Base-by-base conservation (phyloP, 2,329 filamentous ascomycete species). In the Xylaria sp. region DNA sequence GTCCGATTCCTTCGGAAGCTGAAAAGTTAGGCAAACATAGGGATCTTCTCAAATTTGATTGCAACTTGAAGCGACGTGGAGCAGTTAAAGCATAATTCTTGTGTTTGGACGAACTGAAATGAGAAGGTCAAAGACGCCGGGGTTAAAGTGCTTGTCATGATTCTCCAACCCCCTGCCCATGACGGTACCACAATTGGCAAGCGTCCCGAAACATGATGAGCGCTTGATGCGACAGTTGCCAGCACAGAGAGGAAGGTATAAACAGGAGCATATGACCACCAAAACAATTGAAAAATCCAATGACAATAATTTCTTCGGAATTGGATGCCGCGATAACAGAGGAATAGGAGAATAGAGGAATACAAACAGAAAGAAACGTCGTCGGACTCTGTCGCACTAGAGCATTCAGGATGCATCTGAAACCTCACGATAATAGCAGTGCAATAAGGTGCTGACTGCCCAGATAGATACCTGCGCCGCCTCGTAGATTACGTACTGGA, bases 191-290 rank as follows among this genome's bases (percentile, higher is more conserved):
- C 34, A 42, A 19, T 24, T 57, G 21, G 56, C 60, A 34, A 57
- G 55, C 42, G 32, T 4, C 12, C 24, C 61, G 58, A 68, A 64
- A 69, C 61, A 39, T 9, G 32, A 50, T 32, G 34, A 56, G 60
- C 68, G 68, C 34, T 42, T 61, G 61, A 64, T 68, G 68, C 65
- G 68, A 65, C 68, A 34, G 48, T 42, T 32, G 17, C 11, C 7
- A 42, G 61, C 62, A 17, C 24, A 62, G 54, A 65, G 17, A 63
- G 65, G 65, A 65, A 65, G 61, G 68, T 68, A 65, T 61, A 56
- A 51, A 8, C 45, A 39, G 27, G 19, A 8, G 21, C 34, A 36
- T 60, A 65, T 58, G 50, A 57, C 42, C 21, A 53, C 55, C 47
- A 36, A 53, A 54, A 63, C 45, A 50, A 34, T 3, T 32, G 47